Base-by-base conservation (phyloP, 2,329 filamentous ascomycete species). In the Cladorrhinum sp. region DNA sequence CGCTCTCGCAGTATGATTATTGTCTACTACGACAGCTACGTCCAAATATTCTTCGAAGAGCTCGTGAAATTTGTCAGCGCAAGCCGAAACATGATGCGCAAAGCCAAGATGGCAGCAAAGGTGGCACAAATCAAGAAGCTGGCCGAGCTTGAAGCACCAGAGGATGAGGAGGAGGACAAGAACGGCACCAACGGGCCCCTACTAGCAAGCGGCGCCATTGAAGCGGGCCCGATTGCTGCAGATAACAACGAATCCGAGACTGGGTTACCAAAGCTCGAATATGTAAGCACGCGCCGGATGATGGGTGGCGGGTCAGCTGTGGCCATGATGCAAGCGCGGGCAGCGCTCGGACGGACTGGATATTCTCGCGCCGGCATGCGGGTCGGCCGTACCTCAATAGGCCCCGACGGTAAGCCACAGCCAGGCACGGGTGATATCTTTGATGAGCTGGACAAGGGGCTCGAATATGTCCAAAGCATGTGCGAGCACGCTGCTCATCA, bases 11-110 rank as follows among this genome's bases (percentile, higher is more conserved):
- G 82, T 60, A 89, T 91, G 81, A 88, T 94, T 52, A 87, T 95
- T 46, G 90, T 97, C n/a, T 93, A 92, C 74, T 97, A 97, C 72
- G 93, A 97, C 72, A 91, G 89, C 67, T 88, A 91, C 64, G 88
- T 96, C 2, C 92, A 97, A 72, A 86, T 86, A 55, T 86, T 88
- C 42, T 92, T 97, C 66, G 92, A 96, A 68, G 82, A 88, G 59
- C 77, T 96, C 55, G 92, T 96, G 60, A 88, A 91, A 64, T 89
- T 90, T 59, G 87, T 97, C 36, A 91, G 90, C 4, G 85, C 86
- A 1, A 90, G 89, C 55, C 82, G 93, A 60, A 96, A 96, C 74
- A 80, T 91, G 66, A 87, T 97, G 73, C 87, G 93, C 54, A 96
- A 94, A 75, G 91, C 89, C 57, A 95, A 91, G 76, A 91, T 92